Conservation (phyloP, 768 basidiomycete species). For the Boletus patriciae region DNA sequence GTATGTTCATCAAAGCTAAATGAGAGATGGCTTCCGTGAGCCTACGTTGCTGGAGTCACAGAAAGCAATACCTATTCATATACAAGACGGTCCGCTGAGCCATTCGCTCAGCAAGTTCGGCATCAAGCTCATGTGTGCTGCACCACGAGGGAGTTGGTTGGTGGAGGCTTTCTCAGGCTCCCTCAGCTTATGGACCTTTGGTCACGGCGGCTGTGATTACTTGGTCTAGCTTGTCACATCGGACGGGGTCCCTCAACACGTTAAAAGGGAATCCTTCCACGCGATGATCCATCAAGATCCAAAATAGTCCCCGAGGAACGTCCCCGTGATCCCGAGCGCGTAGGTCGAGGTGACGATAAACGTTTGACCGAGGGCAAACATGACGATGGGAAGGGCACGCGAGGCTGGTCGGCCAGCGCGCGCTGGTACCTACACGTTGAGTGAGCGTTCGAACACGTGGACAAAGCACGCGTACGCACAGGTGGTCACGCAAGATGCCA, state of each 20-base stretch:
- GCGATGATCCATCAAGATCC: slow-evolving; percentile 81
- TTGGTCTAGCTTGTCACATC: too few species aligned
- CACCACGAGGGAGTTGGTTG: too few species aligned
- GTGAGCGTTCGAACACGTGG: not conserved
- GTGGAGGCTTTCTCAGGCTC: too few species aligned
- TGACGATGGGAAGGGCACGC: slow-evolving; percentile 52
- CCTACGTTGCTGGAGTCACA: too few species aligned
- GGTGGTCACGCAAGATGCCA: slow-evolving; percentile 80
- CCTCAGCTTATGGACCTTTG: too few species aligned
- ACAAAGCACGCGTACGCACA: slow-evolving; percentile 53
- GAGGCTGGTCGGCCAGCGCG: slow-evolving; percentile 78
- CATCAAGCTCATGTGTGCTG: too few species aligned
- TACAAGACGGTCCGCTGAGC: too few species aligned
- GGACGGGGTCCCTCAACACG: slow-evolving; percentile 80
- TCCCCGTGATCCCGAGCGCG: slow-evolving; percentile 90
- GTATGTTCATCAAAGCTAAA: too few species aligned
- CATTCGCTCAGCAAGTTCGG: too few species aligned
- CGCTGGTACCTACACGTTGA: slow-evolving; percentile 58
- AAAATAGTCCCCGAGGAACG: slow-evolving; percentile 85
- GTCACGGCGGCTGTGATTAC: too few species aligned
- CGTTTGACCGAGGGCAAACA: slow-evolving; percentile 75
- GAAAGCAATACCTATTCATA: too few species aligned
- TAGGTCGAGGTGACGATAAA: slow-evolving; percentile 88
- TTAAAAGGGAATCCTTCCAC: slow-evolving; percentile 99
- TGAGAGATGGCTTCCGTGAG: too few species aligned